Evolutionary conservation across 164 flowering plant genomes (phyloP).

Genomic region (Macadamia tetraphylla): DNA sequence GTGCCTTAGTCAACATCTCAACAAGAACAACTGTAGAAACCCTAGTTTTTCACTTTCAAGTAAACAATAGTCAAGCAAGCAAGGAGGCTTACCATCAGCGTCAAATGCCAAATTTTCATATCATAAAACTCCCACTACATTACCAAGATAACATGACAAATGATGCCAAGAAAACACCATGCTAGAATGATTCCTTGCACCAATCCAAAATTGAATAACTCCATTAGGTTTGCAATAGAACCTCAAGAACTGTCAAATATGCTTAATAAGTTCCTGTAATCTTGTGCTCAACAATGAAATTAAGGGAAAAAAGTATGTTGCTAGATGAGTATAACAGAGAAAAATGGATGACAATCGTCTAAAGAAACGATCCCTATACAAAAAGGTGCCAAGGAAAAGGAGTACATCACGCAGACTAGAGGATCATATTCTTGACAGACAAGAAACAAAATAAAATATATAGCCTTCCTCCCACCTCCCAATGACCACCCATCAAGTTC

Average conservation of each 20-base stretch:
- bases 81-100: constrained; percentile 58
- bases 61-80: constrained; percentile 1
- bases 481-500: constrained; percentile 74
- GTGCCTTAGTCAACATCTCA: too few species aligned
- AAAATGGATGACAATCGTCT: too few species aligned
- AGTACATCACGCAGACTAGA: background rate
- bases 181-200: constrained; percentile 83
- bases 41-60: background rate
- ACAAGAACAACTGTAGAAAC: too few species aligned
- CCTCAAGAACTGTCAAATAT: constrained; percentile 3
- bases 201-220: constrained; percentile 15
- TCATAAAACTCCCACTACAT: constrained; percentile 85
- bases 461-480: constrained; percentile 30
- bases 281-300: background rate
- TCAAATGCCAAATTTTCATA: constrained; percentile 68
- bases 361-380: too few species aligned
- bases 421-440: too few species aligned
- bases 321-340: too few species aligned
- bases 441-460: too few species aligned
- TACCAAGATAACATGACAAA: constrained; percentile 78
- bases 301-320: too few species aligned
- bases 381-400: too few species aligned
- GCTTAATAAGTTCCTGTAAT: too few species aligned
- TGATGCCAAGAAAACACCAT: constrained; percentile 75
- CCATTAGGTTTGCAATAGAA: constrained; percentile 10